Evolutionary conservation across 1,284 basidiomycete genomes (phyloP).

Genomic region (Omphalotus olearius): DNA sequence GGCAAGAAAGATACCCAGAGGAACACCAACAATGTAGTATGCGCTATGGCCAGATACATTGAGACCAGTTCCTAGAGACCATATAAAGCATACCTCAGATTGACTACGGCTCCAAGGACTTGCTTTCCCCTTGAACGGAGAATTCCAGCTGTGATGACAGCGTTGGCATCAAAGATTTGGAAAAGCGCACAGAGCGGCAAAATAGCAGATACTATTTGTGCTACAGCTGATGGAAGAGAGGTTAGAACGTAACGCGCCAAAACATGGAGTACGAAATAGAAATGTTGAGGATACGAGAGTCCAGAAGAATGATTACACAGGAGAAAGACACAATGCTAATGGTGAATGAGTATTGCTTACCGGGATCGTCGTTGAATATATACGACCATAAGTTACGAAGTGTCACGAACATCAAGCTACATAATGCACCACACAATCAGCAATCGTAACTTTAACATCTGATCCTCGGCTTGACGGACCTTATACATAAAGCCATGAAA

Average conservation of each 20-base stretch:
- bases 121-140: conserved; percentile 77
- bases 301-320: too few species aligned
- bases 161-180: conserved; percentile 75
- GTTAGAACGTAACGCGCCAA: too few species aligned
- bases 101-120: conserved; percentile 10
- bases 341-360: conserved; percentile 28
- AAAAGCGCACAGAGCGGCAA: conserved; percentile 78
- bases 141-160: conserved; percentile 70
- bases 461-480: conserved; percentile 33
- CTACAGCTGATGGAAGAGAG: conserved; percentile 40
- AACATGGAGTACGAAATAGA: too few species aligned
- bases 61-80: background rate
- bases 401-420: conserved; percentile 62
- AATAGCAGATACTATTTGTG: conserved; percentile 63
- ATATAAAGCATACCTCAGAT: conserved; percentile 25
- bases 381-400: conserved; percentile 77
- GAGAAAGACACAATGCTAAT: too few species aligned
- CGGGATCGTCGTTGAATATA: conserved; percentile 81
- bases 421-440: too few species aligned
- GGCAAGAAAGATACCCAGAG: conserved; percentile 61
- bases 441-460: too few species aligned
- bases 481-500: conserved; percentile 52
- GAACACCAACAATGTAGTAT: conserved; percentile 65
- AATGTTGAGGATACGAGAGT: too few species aligned
- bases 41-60: conserved; percentile 34